Percentiles rank a stretch among this genome's conserved stretches.
These are phyloP conservation scores for Maudiozyma humilis DNA, from an alignment of 1,139 yeast species.

Conservation along the genomic window DNA sequence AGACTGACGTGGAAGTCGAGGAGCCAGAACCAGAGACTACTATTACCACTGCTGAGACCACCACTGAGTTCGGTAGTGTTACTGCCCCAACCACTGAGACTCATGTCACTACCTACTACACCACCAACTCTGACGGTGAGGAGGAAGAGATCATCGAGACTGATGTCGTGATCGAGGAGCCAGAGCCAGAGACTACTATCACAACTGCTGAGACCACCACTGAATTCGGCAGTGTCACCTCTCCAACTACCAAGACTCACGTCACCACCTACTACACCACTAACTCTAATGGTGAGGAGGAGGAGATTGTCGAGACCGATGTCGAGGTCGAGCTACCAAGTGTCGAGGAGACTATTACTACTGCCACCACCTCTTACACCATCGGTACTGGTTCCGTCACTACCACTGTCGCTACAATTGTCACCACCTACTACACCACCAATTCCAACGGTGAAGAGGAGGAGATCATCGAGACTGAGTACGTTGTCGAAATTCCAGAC, in stretches of 20 bases:
- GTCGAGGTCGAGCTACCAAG: background rate
- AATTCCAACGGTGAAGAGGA: background rate
- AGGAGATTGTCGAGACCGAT: background rate
- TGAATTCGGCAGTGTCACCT: background rate
- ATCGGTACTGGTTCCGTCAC: background rate
- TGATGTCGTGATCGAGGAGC: background rate
- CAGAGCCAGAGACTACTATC: background rate
- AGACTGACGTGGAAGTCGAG: background rate
- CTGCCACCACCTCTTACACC: background rate
- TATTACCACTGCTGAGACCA: background rate
- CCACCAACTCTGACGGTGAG: background rate
- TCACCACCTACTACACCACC: background rate
- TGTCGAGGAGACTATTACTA: background rate
- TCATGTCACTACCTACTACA: background rate
- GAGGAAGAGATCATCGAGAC: constrained; percentile 1
- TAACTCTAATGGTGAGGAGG: background rate
- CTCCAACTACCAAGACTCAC: background rate
- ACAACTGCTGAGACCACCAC: background rate
- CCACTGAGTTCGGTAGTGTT: background rate
- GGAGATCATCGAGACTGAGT: background rate
- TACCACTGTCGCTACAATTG: background rate
- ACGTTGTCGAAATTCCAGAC: background rate
- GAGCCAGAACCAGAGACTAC: background rate
- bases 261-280: background rate
- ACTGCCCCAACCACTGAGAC: background rate